Base-by-base conservation (phyloP, 208 protist genomes). In the Leishmania arabica region DNA sequence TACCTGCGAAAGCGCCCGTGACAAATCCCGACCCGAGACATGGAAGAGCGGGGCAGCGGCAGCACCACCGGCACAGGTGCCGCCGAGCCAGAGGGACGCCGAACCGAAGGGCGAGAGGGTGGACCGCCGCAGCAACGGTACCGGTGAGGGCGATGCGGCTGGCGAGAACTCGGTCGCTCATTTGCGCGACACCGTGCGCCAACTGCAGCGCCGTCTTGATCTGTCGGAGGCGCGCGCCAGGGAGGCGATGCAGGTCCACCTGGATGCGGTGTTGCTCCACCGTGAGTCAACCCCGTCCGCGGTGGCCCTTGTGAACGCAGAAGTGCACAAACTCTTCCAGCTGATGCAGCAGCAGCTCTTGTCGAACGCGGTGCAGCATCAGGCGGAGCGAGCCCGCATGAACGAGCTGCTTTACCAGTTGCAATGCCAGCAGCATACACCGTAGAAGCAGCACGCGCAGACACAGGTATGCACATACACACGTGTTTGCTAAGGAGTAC, bases 361-460 rank as follows among this genome's bases (percentile, higher is more conserved):
- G n/a, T n/a, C 65, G 11, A 86, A 95, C 40, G 86, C 85, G 13
- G 69, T 78, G 15, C 80, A 86, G 70, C 88, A 92, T 47, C 88
- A 95, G 82, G 88, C 69, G 73, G 90, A 95, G 81, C 77, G 90
- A 17, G 72, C 82, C 17, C 88, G 83, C 40, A 82, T 92, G 86
- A 91, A 90, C 54, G 90, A 94, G 76, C 60, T 85, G 1, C 73
- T 95, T 13, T 89, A 89, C 62, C 84, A 68, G 37, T 17, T 77
- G 5, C 71, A 75, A 75, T 45, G 47, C 31, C 71, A 75, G 47
- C 71, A 60, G 71, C 71, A 9, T 69, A 24, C 60, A 53, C 62
- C 74, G 31, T 76, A 73, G 70, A 53, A 9, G 15, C 8, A 37
- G 47, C 69, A 34, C 79, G 45, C 66, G 13, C 24, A 5, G 9